Evolutionary conservation across 495 filamentous ascomycete genomes (phyloP), one percentile per base, ranked within the genome.

Genomic region (Podospora anserina): DNA sequence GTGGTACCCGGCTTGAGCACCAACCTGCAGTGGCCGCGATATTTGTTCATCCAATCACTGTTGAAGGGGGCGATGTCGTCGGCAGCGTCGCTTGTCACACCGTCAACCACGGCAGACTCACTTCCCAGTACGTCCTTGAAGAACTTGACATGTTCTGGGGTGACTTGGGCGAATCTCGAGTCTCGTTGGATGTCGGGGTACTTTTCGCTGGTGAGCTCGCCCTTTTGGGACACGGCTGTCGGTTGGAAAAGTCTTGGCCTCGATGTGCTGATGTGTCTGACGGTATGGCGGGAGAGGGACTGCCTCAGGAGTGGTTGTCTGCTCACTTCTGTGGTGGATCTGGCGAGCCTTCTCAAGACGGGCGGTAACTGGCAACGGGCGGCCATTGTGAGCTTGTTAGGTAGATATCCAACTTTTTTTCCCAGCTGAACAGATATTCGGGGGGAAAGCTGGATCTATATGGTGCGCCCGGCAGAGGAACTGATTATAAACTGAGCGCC

Each of bases 31-130:
- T 97, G 94, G 53, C 95, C 95, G 53, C 92, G 89, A 82, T 97
- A 99, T 79, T 99, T 99, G 77, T 91, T 88, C 96, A 98, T 98
- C 95, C 95, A 99, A 82, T 99, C 95, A 71, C 86, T 88, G 81
- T 99, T 99, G 86, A 92, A 98, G 18, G 93, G 87, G 74, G 94
- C 92, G 66, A 98, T 83, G 74, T 99, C 95, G 69, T 90, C 89
- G 30, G 74, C 78, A 20, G 88, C 87, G 75, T 91, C 88, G 72
- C 84, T 79, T 5, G 90, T 90, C 54, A 95, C 84, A 59, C 92
- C 92, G 72, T 97, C 91, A 64, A 97, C 87, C 57, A 97, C 83
- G n/a, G 93, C 92, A 9, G 90, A 90, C 55, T 88, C 86, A 23
- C 83, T 84, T 62, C 92, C 91, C 53, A 97, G 83, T 5, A 97